Evolutionary conservation across 176 grass and related monocot species (phyloP), one percentile per base, ranked within the genome.

Genomic region (Carex parvula): DNA sequence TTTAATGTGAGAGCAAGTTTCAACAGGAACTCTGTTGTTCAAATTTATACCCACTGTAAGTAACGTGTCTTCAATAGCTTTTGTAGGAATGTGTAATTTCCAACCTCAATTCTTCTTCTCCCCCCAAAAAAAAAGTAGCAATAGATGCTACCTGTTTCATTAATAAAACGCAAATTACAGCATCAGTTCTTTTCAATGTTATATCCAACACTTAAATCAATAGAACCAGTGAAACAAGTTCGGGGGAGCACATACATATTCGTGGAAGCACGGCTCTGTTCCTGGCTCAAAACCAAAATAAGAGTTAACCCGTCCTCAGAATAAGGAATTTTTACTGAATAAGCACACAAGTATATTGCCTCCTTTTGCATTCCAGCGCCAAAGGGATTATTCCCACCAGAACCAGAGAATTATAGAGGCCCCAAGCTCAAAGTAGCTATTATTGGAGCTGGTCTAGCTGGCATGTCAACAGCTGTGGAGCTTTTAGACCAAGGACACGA

Each of bases 391-490:
- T 98, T 93, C 85, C 95, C 92, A 8, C 92, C 91, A 8, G 95
- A 98, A 67, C 92, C 95, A 2, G 91, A 90, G 70, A 86, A 88
- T 11, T 95, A 93, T 74, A 94, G 84, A 65, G 95, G 92, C 2
- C 95, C 92, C 7, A 98, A 95, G 84, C 92, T 98, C 64, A 98
- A 93, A 90, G 92, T 98, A 37, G 95, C 89, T 61, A 98, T 98
- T 82, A 94, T 98, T 79, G 92, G 92, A 44, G 12, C 89, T 3
- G 92, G 92, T 48, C 95, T 98, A 7, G 95, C 95, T 4, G 95
- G 95, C 58, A 95, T 98, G 95, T 98, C 95, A 74, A 93, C 95
- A 13, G 95, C 95, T 1, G 95, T 98, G 11, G 95, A 98, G 83
- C 92, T 98, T 81, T 84, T 98, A 86, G 92, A 98, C 82, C 95